Evolutionary conservation across 352 stramenopile genomes (phyloP), one percentile per base, ranked within the genome.

Genomic region (Pseudoperonospora humuli): DNA sequence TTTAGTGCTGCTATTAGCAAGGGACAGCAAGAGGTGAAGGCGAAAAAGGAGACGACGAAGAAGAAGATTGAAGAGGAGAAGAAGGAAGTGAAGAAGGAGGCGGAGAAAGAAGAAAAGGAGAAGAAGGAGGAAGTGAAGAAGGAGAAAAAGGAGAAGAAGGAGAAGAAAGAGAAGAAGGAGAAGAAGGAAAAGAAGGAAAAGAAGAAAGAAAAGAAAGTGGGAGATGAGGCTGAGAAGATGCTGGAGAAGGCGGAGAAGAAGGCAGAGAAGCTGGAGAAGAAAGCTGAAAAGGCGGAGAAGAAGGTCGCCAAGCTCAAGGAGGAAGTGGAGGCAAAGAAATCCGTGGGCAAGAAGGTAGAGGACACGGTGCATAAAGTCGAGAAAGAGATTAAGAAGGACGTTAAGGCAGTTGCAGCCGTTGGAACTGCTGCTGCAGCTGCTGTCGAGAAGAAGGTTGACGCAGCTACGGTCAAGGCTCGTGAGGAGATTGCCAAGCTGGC

Each of bases 361-460:
- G 39, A 62, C 4, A 50, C 46, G 25, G 42, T 58, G 34, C 46
- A 70, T 18, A 46, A 74, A 20, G 54, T 46, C 17, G 58, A 71
- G 44, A 45, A 62, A 11, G 44, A 42, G 2, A 55, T 60, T 0
- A 61, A 60, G 47, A 59, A 65, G 18, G 65, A 62, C 7, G 52
- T 63, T 6, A 62, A 75, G 63, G 43, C 55, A 17, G 42, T 48
- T 14, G 58, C 45, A 8, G 53, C 61, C 7, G 54, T 47, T 18
- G 46, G n/a, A 5, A 53, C 50, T 15, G 38, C 44, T 34, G 57
- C 62, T 2, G 54, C 57, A 20, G 48, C 57, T 37, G 58, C 49
- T 40, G 47, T 84, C 7, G 62, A 78, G 40, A 79, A 84, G 56
- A 80, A 77, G 48, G 63, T 86, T 37, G 70, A 86, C 26, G 72